These are phyloP conservation scores for Claviceps fusiformis DNA, from an alignment of 2,329 filamentous ascomycete species.

Conservation along the genomic window DNA sequence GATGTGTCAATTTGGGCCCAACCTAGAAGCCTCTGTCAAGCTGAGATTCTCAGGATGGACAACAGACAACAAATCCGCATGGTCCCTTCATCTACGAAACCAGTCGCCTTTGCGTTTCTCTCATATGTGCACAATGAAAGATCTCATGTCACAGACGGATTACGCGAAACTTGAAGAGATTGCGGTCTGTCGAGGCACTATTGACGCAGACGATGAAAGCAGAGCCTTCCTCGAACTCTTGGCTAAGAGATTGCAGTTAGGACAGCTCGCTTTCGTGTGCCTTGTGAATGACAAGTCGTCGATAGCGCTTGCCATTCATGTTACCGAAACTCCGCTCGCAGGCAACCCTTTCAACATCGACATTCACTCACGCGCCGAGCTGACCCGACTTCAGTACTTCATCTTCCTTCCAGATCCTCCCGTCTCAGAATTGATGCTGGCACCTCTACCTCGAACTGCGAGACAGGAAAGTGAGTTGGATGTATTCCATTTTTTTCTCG, in stretches of 20 bases:
- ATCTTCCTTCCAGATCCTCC: constrained; percentile 20
- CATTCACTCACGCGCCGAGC: neutral
- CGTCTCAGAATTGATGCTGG: constrained; percentile 12
- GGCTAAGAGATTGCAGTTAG: constrained; percentile 21
- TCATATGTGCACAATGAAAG: constrained; percentile 20
- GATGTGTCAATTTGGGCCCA: constrained; percentile 7
- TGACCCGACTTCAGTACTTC: constrained; percentile 20
- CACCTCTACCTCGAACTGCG: constrained; percentile 9
- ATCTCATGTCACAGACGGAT: constrained; percentile 14
- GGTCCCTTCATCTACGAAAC: constrained; percentile 15
- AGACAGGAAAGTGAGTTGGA: constrained; percentile 3
- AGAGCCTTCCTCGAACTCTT: constrained; percentile 13
- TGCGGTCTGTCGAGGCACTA: constrained; percentile 9
- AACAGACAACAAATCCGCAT: constrained; percentile 9
- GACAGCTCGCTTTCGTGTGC: constrained; percentile 23
- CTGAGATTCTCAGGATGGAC: constrained; percentile 9
- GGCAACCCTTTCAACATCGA: neutral
- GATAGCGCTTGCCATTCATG: constrained; percentile 24
- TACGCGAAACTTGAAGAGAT: constrained; percentile 4
- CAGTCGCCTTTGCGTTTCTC: constrained; percentile 18
- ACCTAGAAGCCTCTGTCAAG: neutral
- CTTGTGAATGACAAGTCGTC: constrained; percentile 8
- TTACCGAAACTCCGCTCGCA: neutral
- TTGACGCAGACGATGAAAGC: constrained; percentile 6
- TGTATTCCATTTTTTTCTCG: constrained; percentile 17